These are phyloP conservation scores for Botrytis paeoniae DNA, from an alignment of 2,329 filamentous ascomycete species.

Conservation along the genomic window DNA sequence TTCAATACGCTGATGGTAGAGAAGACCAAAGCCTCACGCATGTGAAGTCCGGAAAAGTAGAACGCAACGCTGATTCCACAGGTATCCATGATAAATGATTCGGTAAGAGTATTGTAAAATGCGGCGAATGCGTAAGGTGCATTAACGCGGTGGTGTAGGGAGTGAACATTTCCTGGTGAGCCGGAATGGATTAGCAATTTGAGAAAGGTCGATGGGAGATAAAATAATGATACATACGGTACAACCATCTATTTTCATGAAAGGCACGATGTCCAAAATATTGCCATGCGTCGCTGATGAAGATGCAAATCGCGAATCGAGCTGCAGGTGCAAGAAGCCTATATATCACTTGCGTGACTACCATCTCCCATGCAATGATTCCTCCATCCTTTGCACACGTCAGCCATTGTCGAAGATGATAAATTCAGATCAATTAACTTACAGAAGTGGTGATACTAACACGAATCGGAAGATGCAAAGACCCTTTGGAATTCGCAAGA, in stretches of 20 bases:
- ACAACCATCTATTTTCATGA: conserved; percentile 73
- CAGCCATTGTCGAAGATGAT: neutral
- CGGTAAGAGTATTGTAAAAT: conserved; percentile 91
- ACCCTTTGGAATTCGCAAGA: neutral
- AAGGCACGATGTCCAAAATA: conserved; percentile 92
- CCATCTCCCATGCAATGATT: neutral
- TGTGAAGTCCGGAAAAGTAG: conserved; percentile 72
- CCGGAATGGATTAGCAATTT: neutral
- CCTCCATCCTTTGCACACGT: neutral
- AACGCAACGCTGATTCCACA: conserved; percentile 80
- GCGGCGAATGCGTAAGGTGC: conserved; percentile 94
- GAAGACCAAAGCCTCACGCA: conserved; percentile 80
- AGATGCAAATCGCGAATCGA: conserved; percentile 70
- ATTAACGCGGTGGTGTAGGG: conserved; percentile 88
- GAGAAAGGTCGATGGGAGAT: neutral
- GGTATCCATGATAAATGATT: conserved; percentile 87
- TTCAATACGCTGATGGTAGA: conserved; percentile 85
- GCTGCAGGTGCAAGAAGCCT: conserved; percentile 68
- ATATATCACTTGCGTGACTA: conserved; percentile 41
- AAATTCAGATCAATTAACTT: neutral
- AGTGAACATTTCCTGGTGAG: conserved; percentile 70
- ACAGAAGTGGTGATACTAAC: neutral
- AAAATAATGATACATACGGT: neutral
- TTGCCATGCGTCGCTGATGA: conserved; percentile 87
- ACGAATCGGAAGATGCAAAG: conserved; percentile 5